Evolutionary conservation across 345 rosid species (phyloP).

Genomic region (Hevea brasiliensis): DNA sequence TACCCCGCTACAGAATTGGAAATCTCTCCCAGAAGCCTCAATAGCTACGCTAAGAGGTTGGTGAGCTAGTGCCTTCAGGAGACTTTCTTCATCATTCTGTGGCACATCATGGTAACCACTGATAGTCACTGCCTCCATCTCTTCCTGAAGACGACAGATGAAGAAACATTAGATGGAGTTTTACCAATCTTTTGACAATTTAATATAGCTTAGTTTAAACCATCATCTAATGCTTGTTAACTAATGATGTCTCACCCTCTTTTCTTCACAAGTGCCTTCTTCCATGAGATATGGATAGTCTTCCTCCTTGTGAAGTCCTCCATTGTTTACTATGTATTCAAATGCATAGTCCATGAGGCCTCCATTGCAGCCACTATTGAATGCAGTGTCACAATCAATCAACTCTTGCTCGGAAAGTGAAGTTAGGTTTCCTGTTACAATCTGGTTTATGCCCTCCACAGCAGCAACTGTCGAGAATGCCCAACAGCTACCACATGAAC

Average conservation of each 20-base stretch:
- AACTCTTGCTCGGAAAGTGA: constrained; percentile 62
- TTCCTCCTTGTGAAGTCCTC: constrained; percentile 62
- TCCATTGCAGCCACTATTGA: constrained; percentile 59
- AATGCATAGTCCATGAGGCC: constrained; percentile 68
- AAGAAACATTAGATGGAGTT: background rate
- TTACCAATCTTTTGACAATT: background rate
- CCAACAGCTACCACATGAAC: constrained; percentile 78
- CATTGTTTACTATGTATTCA: constrained; percentile 40
- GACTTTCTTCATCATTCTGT: constrained; percentile 41
- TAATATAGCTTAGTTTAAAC: background rate
- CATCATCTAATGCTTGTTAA: background rate
- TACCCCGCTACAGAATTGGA: constrained; percentile 63
- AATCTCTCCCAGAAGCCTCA: constrained; percentile 59
- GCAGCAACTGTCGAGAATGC: constrained; percentile 71
- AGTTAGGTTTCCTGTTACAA: constrained; percentile 54
- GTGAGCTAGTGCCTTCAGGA: constrained; percentile 53
- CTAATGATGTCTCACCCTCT: constrained; percentile 29
- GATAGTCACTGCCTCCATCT: constrained; percentile 42
- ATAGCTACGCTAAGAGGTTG: constrained; percentile 62
- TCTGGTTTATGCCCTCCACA: constrained; percentile 65
- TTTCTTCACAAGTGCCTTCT: constrained; percentile 53
- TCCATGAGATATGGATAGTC: constrained; percentile 71
- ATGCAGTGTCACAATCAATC: constrained; percentile 48
- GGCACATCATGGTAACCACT: constrained; percentile 60
- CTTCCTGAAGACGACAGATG: constrained; percentile 28